Percentiles rank a stretch among this genome's conserved stretches.
These are phyloP conservation scores for Termitomyces sp. DNA, from an alignment of 768 basidiomycete genomes.

Conservation along the genomic window DNA sequence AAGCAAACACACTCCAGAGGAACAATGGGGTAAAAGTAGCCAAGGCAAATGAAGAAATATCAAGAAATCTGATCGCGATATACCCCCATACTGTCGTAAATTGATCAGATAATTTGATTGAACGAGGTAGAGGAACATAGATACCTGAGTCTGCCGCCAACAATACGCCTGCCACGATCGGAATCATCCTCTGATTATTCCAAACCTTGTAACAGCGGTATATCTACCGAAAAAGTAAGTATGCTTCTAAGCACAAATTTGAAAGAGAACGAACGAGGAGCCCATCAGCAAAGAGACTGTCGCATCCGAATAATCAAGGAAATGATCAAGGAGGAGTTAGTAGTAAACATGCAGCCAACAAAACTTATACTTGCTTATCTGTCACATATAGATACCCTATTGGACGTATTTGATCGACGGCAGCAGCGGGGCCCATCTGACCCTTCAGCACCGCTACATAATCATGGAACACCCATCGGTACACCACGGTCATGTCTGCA, in stretches of 20 bases:
- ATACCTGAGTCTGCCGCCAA: not conserved
- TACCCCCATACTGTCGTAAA: constrained; percentile 1
- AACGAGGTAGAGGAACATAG: not conserved
- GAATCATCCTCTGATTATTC: not conserved
- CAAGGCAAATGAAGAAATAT: not conserved
- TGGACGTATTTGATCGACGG: not conserved
- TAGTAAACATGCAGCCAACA: not conserved
- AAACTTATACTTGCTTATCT: constrained; percentile 1
- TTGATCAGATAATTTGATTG: not conserved
- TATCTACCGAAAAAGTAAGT: not conserved
- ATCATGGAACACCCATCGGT: constrained; percentile 1
- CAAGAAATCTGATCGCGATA: not conserved
- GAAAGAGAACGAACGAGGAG: not conserved
- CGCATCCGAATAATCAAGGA: not conserved
- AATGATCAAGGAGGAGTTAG: not conserved
- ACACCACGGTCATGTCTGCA: not conserved
- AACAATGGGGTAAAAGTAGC: not conserved
- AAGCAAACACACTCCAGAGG: constrained; percentile 2
- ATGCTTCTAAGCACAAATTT: not conserved
- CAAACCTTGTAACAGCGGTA: constrained; percentile 1
- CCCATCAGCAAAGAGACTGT: constrained; percentile 1
- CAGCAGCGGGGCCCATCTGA: not conserved
- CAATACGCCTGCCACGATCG: not conserved
- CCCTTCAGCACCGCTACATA: not conserved
- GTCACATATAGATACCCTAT: constrained; percentile 5